Evolutionary conservation across 2,329 filamentous ascomycete species (phyloP), one percentile per base, ranked within the genome.

Genomic region (Cytospora paraplurivora): DNA sequence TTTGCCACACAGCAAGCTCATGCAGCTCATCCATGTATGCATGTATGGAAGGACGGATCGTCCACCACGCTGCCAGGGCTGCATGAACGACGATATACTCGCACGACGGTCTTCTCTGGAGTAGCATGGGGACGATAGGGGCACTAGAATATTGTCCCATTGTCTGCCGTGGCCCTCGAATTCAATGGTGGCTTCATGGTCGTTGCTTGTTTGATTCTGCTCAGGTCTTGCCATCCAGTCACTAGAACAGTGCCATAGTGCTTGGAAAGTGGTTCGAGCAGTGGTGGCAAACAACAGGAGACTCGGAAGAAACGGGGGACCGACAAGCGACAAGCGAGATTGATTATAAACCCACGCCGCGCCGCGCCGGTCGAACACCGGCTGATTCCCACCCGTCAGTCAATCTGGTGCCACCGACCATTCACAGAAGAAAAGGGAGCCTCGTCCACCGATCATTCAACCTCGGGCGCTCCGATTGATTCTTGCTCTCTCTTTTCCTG

Each of bases 261-360:
- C 44, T 11, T n/a, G 21, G 54, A 66, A 63, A 63, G 64, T 66
- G 64, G 64, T 66, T 58, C 64, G 64, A 66, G 51, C 51, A 55
- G 59, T n/a, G 34, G 64, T 66, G 64, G 64, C 64, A 64, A 64
- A 63, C 57, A 66, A 66, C 64, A 66, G 62, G 57, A 62, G 64
- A 66, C 58, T 49, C 64, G 64, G 64, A 59, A 66, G 61, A 52
- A 27, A 59, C 64, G 62, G 57, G 35, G 57, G 58, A 49, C 61
- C 41, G 56, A 55, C 64, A 60, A 58, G 59, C n/a, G 7, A 7
- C 56, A 66, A 56, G 64, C 56, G 61, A 66, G 44, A 64, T 66
- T 64, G 64, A 49, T 58, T 37, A 64, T 64, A 64, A 66, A 54
- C 51, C 56, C 59, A 58, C 35, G 56, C 56, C 63, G 27, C 27